Conservation (phyloP, 148 eudicot genomes). For the Camellia lanceoleosa region DNA sequence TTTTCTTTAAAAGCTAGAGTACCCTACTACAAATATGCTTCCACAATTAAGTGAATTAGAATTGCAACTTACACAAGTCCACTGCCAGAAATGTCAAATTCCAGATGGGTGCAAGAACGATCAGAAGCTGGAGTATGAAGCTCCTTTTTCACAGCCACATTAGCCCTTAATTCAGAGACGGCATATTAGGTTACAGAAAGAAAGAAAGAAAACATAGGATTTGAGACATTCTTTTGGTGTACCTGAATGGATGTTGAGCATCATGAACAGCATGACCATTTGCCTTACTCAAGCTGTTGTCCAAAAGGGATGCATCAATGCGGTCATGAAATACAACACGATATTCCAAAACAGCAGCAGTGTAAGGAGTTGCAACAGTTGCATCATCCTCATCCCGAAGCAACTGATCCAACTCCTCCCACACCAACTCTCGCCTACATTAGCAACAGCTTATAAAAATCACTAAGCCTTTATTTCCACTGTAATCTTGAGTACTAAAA, state of each 20-base stretch:
- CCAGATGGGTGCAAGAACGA: conserved; percentile 95
- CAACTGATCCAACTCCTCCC: conserved; percentile 89
- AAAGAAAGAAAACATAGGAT: conserved; percentile 5
- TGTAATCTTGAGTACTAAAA: no score
- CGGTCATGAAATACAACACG: conserved; percentile 58
- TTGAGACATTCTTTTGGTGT: not conserved
- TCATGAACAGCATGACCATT: conserved; percentile 80
- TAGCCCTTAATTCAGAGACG: conserved; percentile 38
- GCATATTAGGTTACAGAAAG: conserved; percentile 18
- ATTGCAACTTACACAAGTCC: conserved; percentile 68
- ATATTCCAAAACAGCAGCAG: conserved; percentile 85
- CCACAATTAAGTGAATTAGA: not conserved
- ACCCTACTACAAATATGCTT: not conserved
- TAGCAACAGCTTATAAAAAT: not conserved
- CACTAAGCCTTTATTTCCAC: not conserved
- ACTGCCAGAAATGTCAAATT: conserved; percentile 77
- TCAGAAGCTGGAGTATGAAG: conserved; percentile 86
- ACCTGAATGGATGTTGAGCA: conserved; percentile 97
- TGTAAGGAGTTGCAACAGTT: conserved; percentile 78
- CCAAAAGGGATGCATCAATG: conserved; percentile 32
- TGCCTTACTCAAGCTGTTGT: conserved; percentile 52
- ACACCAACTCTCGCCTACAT: conserved; percentile 74
- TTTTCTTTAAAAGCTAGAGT: conserved; percentile 4
- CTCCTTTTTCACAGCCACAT: conserved; percentile 86
- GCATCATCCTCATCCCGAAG: conserved; percentile 64